Base-by-base conservation (phyloP, 768 basidiomycete genomes). In the Serendipita sp. region DNA sequence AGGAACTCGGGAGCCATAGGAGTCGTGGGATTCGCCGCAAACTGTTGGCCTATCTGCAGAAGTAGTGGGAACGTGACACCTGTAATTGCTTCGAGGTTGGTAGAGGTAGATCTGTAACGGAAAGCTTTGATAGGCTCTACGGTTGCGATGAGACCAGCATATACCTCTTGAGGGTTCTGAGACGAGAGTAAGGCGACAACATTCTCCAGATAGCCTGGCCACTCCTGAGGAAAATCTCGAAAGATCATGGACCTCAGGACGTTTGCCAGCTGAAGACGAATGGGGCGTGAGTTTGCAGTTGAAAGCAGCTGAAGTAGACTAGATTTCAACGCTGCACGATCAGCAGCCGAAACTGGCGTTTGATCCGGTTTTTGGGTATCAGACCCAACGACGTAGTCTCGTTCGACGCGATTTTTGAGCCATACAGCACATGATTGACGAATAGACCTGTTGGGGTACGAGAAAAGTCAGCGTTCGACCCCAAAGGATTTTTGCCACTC, bases 371-470 rank as follows among this genome's bases (percentile, higher is more conserved):
- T 62, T 63, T 34, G 65, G 61, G 38, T 48, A 38, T 70, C 65
- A 51, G 72, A 66, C 63, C 83, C 81, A 68, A 82, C 68, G 65
- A 77, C 71, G 70, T 91, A 94, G 20, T 78, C 78, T 3, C 78
- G 76, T 62, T 81, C 79, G 64, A 94, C 82, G 68, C 92, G 86
- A 72, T 95, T 95, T 74, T 95, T 95, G 68, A 94, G 78, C 81
- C 86, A 95, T 22, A 95, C 88, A 14, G 86, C 79, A 67, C 86
- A 85, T 0, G 91, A 86, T 68, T 92, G 89, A 42, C 90, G 87
- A 62, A 86, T 89, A 26, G 88, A 79, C 63, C 88, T 90, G 71
- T 28, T 56, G 3, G 50, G 20, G 14, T 56, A 22, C 22, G 22
- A 14, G 3, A 62, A 62, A 62, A 44, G 45, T 68, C 60, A 65